Evolutionary conservation across 495 filamentous ascomycete species (phyloP).

Genomic region (Penicillium paradoxum): DNA sequence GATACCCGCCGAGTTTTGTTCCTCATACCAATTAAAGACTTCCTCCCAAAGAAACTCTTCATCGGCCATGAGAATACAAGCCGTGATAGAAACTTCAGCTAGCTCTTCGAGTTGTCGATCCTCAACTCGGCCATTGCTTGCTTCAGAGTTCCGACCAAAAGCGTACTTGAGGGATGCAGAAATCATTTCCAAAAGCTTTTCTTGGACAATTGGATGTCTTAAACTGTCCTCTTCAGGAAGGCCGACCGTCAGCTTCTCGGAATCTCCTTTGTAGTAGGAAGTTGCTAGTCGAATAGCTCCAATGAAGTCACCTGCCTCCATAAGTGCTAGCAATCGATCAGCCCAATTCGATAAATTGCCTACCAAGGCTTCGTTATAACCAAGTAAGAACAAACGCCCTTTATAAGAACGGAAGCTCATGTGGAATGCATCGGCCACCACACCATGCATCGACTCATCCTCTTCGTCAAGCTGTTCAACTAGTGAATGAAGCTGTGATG

Average conservation of each 20-base stretch:
- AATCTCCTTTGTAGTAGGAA: slow-evolving; percentile 80
- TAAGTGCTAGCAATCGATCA: slow-evolving; percentile 89
- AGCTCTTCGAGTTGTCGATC: slow-evolving; percentile 64
- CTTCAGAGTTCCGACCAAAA: slow-evolving; percentile 59
- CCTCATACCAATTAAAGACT: slow-evolving; percentile 84
- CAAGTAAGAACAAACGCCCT: slow-evolving; percentile 84
- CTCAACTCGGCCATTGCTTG: slow-evolving; percentile 45
- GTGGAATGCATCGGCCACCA: slow-evolving; percentile 94
- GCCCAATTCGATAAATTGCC: slow-evolving; percentile 96
- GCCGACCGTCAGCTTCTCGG: slow-evolving; percentile 88
- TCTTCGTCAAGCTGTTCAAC: slow-evolving; percentile 88
- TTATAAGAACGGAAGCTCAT: slow-evolving; percentile 97
- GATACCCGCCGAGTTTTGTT: slow-evolving; percentile 61
- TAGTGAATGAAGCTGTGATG: slow-evolving; percentile 70
- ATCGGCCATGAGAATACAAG: slow-evolving; percentile 70
- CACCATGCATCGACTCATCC: slow-evolving; percentile 85
- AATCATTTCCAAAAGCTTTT: slow-evolving; percentile 91
- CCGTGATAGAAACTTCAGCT: slow-evolving; percentile 76
- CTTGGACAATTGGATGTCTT: slow-evolving; percentile 76
- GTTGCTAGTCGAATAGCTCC: slow-evolving; percentile 86
- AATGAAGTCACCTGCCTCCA: slow-evolving; percentile 93
- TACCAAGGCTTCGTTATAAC: slow-evolving; percentile 83
- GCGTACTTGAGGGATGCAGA: slow-evolving; percentile 87
- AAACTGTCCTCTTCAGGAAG: slow-evolving; percentile 76
- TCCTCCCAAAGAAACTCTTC: slow-evolving; percentile 85